A percentile compares a stretch with the other conserved stretches of the same genome.
Evolutionary conservation across 176 grass and related monocot species (phyloP).

Genomic region (Aechmea fasciata): DNA sequence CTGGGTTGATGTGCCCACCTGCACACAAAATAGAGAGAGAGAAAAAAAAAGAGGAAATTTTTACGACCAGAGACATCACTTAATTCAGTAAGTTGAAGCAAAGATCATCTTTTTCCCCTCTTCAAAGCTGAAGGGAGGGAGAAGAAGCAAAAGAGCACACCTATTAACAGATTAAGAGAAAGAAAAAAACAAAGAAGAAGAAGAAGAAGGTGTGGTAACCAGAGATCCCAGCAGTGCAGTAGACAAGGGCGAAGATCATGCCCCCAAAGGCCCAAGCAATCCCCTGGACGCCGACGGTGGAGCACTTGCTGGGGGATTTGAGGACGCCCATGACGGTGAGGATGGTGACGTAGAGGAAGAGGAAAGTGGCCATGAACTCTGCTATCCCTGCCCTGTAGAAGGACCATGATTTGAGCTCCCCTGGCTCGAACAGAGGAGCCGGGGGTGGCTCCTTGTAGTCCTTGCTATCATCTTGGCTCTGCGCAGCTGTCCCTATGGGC

Average conservation of each 20-base stretch:
- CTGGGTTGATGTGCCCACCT: slow-evolving; percentile 94
- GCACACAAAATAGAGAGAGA: slow-evolving; percentile 20
- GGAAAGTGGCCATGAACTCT: slow-evolving; percentile 84
- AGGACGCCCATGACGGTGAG: slow-evolving; percentile 86
- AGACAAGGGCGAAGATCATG: slow-evolving; percentile 92
- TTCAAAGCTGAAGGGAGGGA: too few relatives aligned
- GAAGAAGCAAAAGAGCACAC: background rate
- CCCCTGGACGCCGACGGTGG: slow-evolving; percentile 76
- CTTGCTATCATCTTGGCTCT: slow-evolving; percentile 61
- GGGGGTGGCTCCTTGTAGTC: slow-evolving; percentile 79
- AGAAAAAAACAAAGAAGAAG: slow-evolving; percentile 11
- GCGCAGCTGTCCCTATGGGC: slow-evolving; percentile 71
- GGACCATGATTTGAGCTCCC: slow-evolving; percentile 85
- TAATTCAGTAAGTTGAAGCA: too few relatives aligned
- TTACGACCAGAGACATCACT: background rate
- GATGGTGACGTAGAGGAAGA: slow-evolving; percentile 89
- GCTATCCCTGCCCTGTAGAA: slow-evolving; percentile 95
- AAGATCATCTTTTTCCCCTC: too few relatives aligned
- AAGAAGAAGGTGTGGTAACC: slow-evolving; percentile 29
- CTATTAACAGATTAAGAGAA: background rate
- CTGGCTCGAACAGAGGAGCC: slow-evolving; percentile 70
- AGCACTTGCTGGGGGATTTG: slow-evolving; percentile 52
- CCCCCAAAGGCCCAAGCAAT: slow-evolving; percentile 92
- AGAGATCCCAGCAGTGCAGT: slow-evolving; percentile 93
- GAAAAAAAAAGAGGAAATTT: background rate